Evolutionary conservation across 2,329 filamentous ascomycete species (phyloP), one percentile per base, ranked within the genome.

Genomic region (Microascus cirrosus): DNA sequence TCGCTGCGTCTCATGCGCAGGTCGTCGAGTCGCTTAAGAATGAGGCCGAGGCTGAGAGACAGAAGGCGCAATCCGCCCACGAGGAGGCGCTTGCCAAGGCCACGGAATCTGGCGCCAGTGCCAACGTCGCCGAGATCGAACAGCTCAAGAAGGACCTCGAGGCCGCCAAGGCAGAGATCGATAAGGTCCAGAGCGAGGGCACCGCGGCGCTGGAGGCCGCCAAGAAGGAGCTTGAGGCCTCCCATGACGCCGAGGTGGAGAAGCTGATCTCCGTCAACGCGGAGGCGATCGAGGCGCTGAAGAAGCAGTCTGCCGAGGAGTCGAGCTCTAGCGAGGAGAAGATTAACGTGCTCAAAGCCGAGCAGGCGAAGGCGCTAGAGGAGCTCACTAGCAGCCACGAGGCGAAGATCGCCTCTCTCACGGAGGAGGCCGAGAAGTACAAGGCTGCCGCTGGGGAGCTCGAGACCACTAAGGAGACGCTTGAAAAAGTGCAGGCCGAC

Each of bases 401-500:
- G 59, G 60, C 51, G 51, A 69, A 68, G 53, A 63, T 69, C 34
- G 63, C 66, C 28, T 61, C 65, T 2, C 63, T 65, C 22, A 61
- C 61, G 54, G 64, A 65, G 7, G 66, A 70, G 50, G 63, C 66
- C 48, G 62, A 65, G 50, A 65, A 70, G 61, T 66, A 70, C 53
- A 65, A 70, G 62, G 58, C 58, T n/a, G 25, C 57, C 18, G 53
- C 73, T 13, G 69, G 75, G 54, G 65, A 58, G 22, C 60, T 74
- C 11, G 68, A 76, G 57, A 64, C 63, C 8, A 66, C 75, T 28
- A 73, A 77, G 62, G 71, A 72, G 39, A 70, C 74, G 22, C 69
- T 81, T 18, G 69, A 66, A 56, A 76, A 77, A 65, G 67, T 73
- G 2, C 71, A 79, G 61, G 68, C 71, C 32, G 81, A 84, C 62